Conservation (phyloP, 495 filamentous ascomycete species). For the Letharia lupina region DNA sequence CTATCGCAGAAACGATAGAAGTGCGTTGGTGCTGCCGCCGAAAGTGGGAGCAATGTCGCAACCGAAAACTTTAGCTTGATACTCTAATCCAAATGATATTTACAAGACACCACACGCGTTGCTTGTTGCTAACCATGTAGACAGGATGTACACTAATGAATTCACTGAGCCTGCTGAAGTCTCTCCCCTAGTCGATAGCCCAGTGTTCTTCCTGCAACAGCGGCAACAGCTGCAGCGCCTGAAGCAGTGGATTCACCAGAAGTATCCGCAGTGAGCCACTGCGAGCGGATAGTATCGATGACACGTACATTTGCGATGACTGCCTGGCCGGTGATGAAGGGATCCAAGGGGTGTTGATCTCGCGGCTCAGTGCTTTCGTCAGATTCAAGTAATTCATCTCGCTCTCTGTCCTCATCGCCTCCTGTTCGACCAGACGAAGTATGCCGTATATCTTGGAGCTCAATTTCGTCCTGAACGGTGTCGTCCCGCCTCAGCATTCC, state of each 20-base stretch:
- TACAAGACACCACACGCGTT: conserved; percentile 6
- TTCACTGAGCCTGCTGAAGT: conserved; percentile 5
- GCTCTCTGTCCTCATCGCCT: conserved; percentile 36
- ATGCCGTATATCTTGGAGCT: conserved; percentile 35
- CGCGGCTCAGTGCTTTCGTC: conserved; percentile 32
- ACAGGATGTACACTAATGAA: background rate
- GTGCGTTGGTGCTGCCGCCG: conserved; percentile 73
- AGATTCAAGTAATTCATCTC: conserved; percentile 37
- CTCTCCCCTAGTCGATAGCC: conserved; percentile 15
- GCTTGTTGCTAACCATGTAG: background rate
- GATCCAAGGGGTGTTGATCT: conserved; percentile 44
- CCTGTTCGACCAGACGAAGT: conserved; percentile 20
- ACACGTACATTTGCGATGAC: conserved; percentile 62
- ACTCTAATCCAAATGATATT: conserved; percentile 24
- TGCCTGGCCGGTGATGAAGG: conserved; percentile 58
- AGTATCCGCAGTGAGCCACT: conserved; percentile 38
- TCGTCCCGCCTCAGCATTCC: conserved; percentile 50
- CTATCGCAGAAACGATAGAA: conserved; percentile 80
- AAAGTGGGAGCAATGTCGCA: conserved; percentile 64
- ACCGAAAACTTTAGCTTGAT: conserved; percentile 25
- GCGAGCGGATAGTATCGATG: conserved; percentile 54
- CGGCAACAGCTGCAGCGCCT: conserved; percentile 2
- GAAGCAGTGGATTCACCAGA: conserved; percentile 11
- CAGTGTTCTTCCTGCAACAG: conserved; percentile 14
- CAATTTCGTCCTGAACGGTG: conserved; percentile 39